Percentiles rank a stretch among this genome's conserved stretches.
These are phyloP conservation scores for Neostapfia colusana DNA, from an alignment of 176 grass and related monocot species.

Conservation along the genomic window DNA sequence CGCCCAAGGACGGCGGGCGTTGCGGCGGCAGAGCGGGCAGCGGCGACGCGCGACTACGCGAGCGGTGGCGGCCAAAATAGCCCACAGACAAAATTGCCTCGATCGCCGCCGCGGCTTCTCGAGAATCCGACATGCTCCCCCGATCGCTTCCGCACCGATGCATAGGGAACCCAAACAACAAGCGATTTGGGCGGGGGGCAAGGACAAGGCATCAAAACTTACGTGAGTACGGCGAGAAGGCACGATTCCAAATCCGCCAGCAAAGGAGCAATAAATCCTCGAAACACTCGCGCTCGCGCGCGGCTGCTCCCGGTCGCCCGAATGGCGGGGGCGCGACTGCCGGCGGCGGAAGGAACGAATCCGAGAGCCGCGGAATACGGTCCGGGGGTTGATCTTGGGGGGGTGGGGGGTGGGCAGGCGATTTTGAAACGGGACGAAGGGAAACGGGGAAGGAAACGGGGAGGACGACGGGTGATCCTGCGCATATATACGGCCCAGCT, in stretches of 20 bases:
- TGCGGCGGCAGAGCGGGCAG: background rate
- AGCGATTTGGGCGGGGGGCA: background rate
- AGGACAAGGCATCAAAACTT: slow-evolving; percentile 45
- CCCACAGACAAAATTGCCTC: background rate
- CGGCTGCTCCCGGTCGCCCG: background rate
- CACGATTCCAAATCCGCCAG: slow-evolving; percentile 42
- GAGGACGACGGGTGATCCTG: slow-evolving; percentile 30
- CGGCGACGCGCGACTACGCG: background rate
- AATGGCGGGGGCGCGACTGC: background rate
- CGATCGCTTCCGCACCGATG: slow-evolving; percentile 7
- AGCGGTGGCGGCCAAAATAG: background rate
- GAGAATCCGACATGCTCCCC: background rate
- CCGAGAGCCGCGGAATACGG: background rate
- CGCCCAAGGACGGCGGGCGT: background rate
- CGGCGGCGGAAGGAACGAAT: background rate
- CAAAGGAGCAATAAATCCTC: background rate
- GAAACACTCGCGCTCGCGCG: background rate
- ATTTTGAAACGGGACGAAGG: slow-evolving; percentile 20
- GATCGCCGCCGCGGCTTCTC: slow-evolving; percentile 39
- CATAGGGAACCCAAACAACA: background rate
- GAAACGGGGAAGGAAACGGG: slow-evolving; percentile 16
- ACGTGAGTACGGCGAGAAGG: slow-evolving; percentile 41
- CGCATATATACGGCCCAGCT: slow-evolving; percentile 6
- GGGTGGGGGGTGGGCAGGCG: background rate
- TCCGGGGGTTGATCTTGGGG: background rate